These are phyloP conservation scores for Backusella circina DNA, from an alignment of 192 early-diverging fungal genomes.

Conservation along the genomic window DNA sequence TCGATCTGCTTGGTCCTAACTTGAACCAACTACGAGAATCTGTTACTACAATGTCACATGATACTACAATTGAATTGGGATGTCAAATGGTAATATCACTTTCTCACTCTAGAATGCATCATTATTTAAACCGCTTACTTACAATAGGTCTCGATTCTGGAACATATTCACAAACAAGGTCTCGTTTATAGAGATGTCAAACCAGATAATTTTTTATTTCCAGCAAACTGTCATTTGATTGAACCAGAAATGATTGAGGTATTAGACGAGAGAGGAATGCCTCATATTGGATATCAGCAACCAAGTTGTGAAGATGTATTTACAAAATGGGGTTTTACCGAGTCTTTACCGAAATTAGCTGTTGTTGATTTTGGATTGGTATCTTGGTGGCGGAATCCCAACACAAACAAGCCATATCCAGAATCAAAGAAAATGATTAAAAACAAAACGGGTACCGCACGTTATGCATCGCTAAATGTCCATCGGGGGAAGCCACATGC, in stretches of 20 bases:
- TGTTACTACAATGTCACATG: slow-evolving; percentile 38
- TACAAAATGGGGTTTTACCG: slow-evolving; percentile 9
- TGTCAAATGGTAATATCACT: slow-evolving; percentile 42
- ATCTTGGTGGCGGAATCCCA: slow-evolving; percentile 39
- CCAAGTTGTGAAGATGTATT: slow-evolving; percentile 21
- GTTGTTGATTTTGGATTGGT: slow-evolving; percentile 54
- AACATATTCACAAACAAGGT: slow-evolving; percentile 36
- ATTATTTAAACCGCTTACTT: not conserved
- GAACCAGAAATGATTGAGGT: slow-evolving; percentile 20
- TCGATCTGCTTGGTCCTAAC: slow-evolving; percentile 56
- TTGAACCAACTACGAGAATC: slow-evolving; percentile 42
- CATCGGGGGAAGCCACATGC: slow-evolving; percentile 79
- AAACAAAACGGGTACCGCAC: slow-evolving; percentile 72
- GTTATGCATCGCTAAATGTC: slow-evolving; percentile 82
- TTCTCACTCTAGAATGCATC: not conserved
- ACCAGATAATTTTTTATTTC: slow-evolving; percentile 76
- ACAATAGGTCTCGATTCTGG: slow-evolving; percentile 28
- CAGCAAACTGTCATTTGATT: slow-evolving; percentile 15
- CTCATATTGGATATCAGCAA: not conserved
- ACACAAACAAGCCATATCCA: slow-evolving; percentile 40
- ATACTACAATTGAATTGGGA: slow-evolving; percentile 42
- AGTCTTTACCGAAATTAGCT: slow-evolving; percentile 38
- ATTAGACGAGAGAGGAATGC: not conserved
- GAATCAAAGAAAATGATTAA: slow-evolving; percentile 33
- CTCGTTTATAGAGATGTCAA: slow-evolving; percentile 72